Percentiles rank a stretch among this genome's conserved stretches.
Evolutionary conservation across 2,329 filamentous ascomycete species (phyloP).

Genomic region (Trichocomaceae sp.): DNA sequence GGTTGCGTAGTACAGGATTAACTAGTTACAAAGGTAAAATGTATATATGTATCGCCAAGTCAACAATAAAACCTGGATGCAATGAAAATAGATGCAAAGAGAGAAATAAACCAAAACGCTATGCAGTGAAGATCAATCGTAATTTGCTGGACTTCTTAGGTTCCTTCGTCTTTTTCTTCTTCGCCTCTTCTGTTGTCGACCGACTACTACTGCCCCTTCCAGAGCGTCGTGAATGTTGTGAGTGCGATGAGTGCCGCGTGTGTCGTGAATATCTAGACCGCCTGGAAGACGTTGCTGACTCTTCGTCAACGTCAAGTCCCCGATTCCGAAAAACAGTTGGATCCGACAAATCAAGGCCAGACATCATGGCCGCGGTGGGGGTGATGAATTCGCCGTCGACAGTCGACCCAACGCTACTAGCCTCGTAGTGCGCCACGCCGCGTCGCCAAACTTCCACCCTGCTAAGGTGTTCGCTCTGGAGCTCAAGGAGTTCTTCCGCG

Average conservation of each 20-base stretch:
- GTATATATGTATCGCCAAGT: not conserved
- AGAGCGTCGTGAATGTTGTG: constrained; percentile 20
- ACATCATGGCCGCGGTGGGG: constrained; percentile 47
- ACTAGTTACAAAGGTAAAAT: not conserved
- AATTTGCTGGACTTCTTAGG: constrained; percentile 17
- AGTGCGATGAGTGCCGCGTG: constrained; percentile 19
- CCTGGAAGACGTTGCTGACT: constrained; percentile 30
- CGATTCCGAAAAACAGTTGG: constrained; percentile 17
- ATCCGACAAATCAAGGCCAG: constrained; percentile 36
- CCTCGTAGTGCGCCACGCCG: constrained; percentile 55
- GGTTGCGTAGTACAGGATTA: too few relatives aligned
- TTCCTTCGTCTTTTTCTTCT: constrained; percentile 11
- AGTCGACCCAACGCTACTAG: constrained; percentile 50
- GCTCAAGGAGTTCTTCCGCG: constrained; percentile 53
- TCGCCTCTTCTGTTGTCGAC: not conserved
- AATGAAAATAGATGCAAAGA: not conserved
- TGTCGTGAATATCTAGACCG: constrained; percentile 18
- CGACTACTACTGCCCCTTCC: not conserved
- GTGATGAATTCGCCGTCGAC: constrained; percentile 63
- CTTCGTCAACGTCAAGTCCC: constrained; percentile 23
- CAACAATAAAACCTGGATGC: not conserved
- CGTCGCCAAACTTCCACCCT: constrained; percentile 58
- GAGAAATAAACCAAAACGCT: not conserved
- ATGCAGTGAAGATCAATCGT: constrained; percentile 31
- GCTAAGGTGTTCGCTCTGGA: constrained; percentile 46